Evolutionary conservation across 768 basidiomycete species (phyloP), one percentile per base, ranked within the genome.

Genomic region (Trametes villosa): DNA sequence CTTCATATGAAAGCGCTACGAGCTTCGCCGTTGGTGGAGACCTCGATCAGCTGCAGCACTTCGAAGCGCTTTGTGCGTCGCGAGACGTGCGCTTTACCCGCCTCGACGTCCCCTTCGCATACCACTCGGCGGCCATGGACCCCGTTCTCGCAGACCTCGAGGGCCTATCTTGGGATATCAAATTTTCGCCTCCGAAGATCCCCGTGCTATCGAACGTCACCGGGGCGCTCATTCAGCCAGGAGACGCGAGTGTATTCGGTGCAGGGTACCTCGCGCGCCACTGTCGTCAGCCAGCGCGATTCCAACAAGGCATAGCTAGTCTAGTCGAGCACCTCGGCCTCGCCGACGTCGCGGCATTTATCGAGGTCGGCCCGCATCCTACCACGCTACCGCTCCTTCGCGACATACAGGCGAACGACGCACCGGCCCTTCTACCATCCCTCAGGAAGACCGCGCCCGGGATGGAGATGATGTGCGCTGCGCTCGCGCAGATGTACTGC

Each of bases 361-460:
- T 91, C 9, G 89, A 91, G 70, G 78, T 90, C 42, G 85, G 89
- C 2, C 86, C 89, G 12, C 86, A 89, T 62, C 74, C 83, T 0
- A 78, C 79, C 4, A 79, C 80, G 15, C 74, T 89, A 3, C 81
- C 86, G 0, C 82, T 88, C 81, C 67, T 91, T 15, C 68, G 64
- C 17, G 50, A 53, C 8, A 40, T 45, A 2, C 57, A 64, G 9
- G 51, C 81, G 13, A 68, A 75, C 4, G 60, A 68, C 38, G 69
- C 74, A 17, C 58, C 67, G 8, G 38, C 81, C 4, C 71, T 84
- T 11, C 72, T 91, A 31, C 72, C 78, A 0, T 85, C 87, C 0
- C 71, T 89, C 47, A 73, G 79, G 34, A 83, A 76, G 67, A 71
- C 75, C 4, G 71, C 78, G 2, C 71, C 78, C 29, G 68, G 79